phyloP scores from a whole-genome alignment of 352 stramenopile genomes.

The Phytophthora pseudosyringae region DNA sequence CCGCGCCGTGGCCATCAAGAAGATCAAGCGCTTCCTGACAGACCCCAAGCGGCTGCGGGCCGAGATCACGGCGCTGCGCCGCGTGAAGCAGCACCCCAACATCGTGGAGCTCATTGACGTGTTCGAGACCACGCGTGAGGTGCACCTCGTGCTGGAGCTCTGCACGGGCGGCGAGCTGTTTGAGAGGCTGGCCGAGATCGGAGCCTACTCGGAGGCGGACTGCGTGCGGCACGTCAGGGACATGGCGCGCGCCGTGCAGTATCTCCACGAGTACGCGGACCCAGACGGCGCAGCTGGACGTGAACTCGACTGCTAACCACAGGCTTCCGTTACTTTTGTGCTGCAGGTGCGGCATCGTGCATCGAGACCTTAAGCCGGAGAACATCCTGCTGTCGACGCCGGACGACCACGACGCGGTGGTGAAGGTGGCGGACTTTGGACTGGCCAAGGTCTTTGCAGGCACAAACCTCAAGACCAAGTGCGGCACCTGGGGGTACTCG shows the following conservation, averaged over 20 bases:
- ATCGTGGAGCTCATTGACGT: conserved; percentile 85
- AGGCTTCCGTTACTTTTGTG: conserved; percentile 1
- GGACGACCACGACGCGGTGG: conserved; percentile 63
- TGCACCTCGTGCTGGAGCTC: conserved; percentile 82
- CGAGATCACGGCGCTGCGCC: conserved; percentile 68
- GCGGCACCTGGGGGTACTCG: conserved; percentile 82
- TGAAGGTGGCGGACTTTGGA: conserved; percentile 87
- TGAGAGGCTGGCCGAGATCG: conserved; percentile 78
- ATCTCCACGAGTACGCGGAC: conserved; percentile 68
- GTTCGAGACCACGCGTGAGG: conserved; percentile 80
- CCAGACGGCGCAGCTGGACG: background rate
- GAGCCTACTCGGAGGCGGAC: conserved; percentile 83
- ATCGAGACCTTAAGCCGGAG: conserved; percentile 86
- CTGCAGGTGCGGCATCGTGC: conserved; percentile 72
- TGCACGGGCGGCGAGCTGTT: conserved; percentile 87
- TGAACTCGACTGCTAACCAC: background rate
- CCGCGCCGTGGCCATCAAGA: conserved; percentile 76
- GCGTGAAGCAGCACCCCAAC: conserved; percentile 70
- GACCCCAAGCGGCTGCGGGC: conserved; percentile 69
- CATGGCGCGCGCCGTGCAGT: conserved; percentile 74
- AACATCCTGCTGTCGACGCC: conserved; percentile 82
- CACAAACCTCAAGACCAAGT: conserved; percentile 80
- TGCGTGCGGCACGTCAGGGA: conserved; percentile 76
- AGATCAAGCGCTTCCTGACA: conserved; percentile 84
- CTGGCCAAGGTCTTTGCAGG: conserved; percentile 83